phyloP scores from a whole-genome alignment of 306 rosid species.

The Trichosanthes truncata region DNA sequence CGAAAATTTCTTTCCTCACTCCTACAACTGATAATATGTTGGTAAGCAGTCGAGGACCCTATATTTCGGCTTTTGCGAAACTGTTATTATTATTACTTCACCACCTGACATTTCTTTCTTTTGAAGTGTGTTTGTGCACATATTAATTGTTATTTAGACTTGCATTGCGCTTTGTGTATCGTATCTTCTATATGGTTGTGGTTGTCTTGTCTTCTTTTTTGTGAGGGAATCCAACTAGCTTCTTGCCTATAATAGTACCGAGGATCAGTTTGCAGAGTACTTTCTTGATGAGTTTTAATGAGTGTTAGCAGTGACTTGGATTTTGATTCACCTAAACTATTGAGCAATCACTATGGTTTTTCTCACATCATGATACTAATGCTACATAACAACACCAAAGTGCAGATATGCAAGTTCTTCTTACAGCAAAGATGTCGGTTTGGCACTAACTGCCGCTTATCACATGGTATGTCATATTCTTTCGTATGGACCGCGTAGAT shows the following conservation, averaged over 20 bases:
- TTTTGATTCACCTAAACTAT: slow-evolving; percentile 11
- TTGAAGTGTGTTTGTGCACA: not conserved
- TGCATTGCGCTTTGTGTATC: not conserved
- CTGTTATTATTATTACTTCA: not conserved
- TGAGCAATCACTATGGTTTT: slow-evolving; percentile 23
- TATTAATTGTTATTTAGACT: not conserved
- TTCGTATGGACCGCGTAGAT: slow-evolving; percentile 17
- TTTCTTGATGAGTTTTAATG: not conserved
- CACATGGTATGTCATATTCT: slow-evolving; percentile 75
- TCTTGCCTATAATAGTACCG: not conserved
- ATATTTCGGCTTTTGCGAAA: not conserved
- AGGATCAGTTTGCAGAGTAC: not conserved
- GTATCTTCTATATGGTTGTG: not conserved
- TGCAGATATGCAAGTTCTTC: slow-evolving; percentile 99
- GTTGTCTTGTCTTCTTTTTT: not conserved
- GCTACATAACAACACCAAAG: slow-evolving; percentile 33
- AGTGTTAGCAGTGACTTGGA: slow-evolving; percentile 1
- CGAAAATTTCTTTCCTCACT: slow-evolving; percentile 71
- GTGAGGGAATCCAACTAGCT: not conserved
- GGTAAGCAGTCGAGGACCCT: slow-evolving; percentile 34
- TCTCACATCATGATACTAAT: slow-evolving; percentile 43
- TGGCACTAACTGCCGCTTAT: slow-evolving; percentile 82
- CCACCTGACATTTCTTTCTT: not conserved
- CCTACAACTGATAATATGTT: slow-evolving; percentile 81
- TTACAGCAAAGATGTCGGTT: slow-evolving; percentile 87